Conservation (phyloP, 2,329 filamentous ascomycete genomes). For the Penicillium expansum region DNA sequence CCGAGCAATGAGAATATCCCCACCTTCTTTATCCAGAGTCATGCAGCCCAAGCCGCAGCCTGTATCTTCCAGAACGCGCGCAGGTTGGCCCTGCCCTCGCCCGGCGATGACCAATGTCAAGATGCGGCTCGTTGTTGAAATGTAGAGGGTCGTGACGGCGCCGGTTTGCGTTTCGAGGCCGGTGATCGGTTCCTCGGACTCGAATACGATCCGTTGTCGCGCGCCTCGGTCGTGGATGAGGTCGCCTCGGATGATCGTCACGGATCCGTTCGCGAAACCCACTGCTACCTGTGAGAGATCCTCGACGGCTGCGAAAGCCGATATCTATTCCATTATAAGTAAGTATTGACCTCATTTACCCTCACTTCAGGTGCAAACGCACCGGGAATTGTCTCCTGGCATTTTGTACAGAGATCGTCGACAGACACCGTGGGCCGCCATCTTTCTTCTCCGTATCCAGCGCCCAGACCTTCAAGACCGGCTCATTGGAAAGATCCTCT, state of each 20-base stretch:
- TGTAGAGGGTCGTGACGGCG: slow-evolving; percentile 73
- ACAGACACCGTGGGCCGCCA: slow-evolving; percentile 81
- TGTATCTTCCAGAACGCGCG: slow-evolving; percentile 81
- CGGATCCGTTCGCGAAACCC: slow-evolving; percentile 91
- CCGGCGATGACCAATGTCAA: slow-evolving; percentile 83
- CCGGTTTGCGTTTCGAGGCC: slow-evolving; percentile 74
- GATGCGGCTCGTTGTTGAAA: slow-evolving; percentile 85
- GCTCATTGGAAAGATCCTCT: slow-evolving; percentile 85
- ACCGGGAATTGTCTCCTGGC: slow-evolving; percentile 90
- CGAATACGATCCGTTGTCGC: slow-evolving; percentile 90
- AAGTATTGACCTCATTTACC: not conserved
- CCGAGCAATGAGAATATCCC: slow-evolving; percentile 85
- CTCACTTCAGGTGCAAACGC: slow-evolving; percentile 26
- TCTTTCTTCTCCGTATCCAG: slow-evolving; percentile 95
- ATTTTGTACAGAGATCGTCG: slow-evolving; percentile 82
- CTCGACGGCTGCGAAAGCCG: slow-evolving; percentile 80
- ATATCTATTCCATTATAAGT: slow-evolving; percentile 49
- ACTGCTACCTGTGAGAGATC: slow-evolving; percentile 91
- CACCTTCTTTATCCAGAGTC: slow-evolving; percentile 75
- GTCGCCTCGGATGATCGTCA: slow-evolving; percentile 90
- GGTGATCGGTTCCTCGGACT: slow-evolving; percentile 94
- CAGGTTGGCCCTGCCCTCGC: slow-evolving; percentile 82
- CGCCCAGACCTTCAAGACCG: slow-evolving; percentile 94
- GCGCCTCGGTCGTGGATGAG: slow-evolving; percentile 93
- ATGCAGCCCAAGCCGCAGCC: slow-evolving; percentile 95